Conservation (phyloP, 1,284 basidiomycete species). For the Irpex lacteus region DNA sequence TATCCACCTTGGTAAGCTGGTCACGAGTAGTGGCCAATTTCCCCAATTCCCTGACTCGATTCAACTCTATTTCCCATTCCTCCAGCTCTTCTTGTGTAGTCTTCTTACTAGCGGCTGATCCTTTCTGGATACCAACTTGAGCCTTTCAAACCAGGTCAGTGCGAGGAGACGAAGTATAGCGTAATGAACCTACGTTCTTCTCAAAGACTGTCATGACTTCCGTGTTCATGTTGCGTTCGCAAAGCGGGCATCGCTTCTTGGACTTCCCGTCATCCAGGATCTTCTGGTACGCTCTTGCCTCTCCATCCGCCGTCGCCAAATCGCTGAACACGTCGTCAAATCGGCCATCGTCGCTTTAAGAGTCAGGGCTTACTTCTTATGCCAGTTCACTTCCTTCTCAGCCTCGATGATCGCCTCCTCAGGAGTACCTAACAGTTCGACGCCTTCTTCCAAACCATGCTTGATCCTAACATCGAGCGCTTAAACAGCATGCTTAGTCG, state of each 20-base stretch:
- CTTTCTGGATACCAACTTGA: conserved; percentile 51
- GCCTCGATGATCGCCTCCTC: conserved; percentile 60
- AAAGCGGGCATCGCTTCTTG: conserved; percentile 74
- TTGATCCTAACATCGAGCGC: conserved; percentile 56
- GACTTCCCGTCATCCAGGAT: conserved; percentile 62
- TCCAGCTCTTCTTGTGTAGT: conserved; percentile 46
- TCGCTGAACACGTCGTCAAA: conserved; percentile 19
- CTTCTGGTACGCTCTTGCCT: conserved; percentile 57
- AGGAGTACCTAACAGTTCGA: conserved; percentile 30
- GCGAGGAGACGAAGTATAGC: not conserved
- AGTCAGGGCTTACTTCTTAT: conserved; percentile 47
- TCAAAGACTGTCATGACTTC: conserved; percentile 66
- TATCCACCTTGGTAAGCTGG: conserved; percentile 56
- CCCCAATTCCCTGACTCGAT: conserved; percentile 54
- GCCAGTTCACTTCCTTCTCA: conserved; percentile 46
- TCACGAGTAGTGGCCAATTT: conserved; percentile 51
- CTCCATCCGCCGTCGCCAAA: conserved; percentile 34
- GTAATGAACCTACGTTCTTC: conserved; percentile 50
- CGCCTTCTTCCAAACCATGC: conserved; percentile 39
- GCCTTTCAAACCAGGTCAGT: conserved; percentile 36
- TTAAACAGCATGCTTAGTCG: conserved; percentile 25
- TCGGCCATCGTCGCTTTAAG: not conserved
- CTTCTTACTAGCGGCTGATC: conserved; percentile 37
- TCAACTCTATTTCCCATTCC: conserved; percentile 63
- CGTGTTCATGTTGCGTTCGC: conserved; percentile 67